Base-by-base conservation (phyloP, 2,329 filamentous ascomycete genomes). In the Paramyrothecium roridum region DNA sequence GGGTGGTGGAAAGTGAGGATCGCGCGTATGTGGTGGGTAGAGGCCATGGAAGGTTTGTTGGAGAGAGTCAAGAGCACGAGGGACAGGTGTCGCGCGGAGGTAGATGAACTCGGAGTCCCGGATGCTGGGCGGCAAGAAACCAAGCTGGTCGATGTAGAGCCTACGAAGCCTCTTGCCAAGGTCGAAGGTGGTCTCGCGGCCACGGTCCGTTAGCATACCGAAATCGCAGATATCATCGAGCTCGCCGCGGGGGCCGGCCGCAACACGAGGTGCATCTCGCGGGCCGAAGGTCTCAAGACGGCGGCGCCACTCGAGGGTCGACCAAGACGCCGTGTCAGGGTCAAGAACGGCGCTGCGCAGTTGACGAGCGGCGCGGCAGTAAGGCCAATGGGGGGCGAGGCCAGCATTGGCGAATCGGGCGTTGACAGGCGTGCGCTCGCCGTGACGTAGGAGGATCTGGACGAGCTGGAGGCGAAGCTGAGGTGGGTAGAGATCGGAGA, bases 331-430 rank as follows among this genome's bases (percentile, higher is more conserved):
- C 10, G 68, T 63, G 19, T 70, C 65, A 53, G 75, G 71, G 55
- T 78, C 73, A 37, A 84, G 75, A 33, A 84, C 71, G 59, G 73
- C 76, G 30, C 75, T 74, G 57, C 74, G 84, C 68, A 98, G 81
- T 61, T 88, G 86, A 56, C 85, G 83, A 21, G 89, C 90, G 54
- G 87, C 84, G 61, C 84, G 83, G 75, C 95, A 99, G 74, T 97
- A 98, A 2, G 95, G 91, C 95, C 95, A 99, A 73, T 86, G 87
- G 51, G 80, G 69, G 47, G 75, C 70, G n/a, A 88, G 79, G 12
- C 85, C 85, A 50, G 84, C 83, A 75, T 93, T 95, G 67, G 90
- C 84, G 71, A 99, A 97, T 43, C 95, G 88, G n/a, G 90, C 82
- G 56, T 86, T 89, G 26, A 98, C 90, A 26, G 93, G 93, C 8